Percentiles rank a stretch among this genome's conserved stretches.
phyloP scores from a whole-genome alignment of 2,329 filamentous ascomycete species.

The Colletotrichum sp. region DNA sequence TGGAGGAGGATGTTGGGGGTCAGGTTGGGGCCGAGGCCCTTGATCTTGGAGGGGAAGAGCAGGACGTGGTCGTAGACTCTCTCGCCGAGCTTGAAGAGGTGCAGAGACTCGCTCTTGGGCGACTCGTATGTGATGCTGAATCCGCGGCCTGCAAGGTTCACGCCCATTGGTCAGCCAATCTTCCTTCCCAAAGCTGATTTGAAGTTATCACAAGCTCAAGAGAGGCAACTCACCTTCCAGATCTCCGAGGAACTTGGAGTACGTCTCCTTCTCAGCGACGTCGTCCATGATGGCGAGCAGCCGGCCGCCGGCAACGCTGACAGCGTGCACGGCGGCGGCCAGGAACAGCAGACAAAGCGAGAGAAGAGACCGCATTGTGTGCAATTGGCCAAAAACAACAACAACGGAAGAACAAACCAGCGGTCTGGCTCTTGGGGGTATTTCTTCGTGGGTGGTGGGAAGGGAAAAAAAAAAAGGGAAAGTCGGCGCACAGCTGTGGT shows the following conservation, averaged over 20 bases:
- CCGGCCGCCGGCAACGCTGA: slow-evolving; percentile 82
- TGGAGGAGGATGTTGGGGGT: slow-evolving; percentile 86
- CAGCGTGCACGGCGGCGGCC: slow-evolving; percentile 70
- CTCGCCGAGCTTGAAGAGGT: slow-evolving; percentile 85
- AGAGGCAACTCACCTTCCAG: slow-evolving; percentile 61
- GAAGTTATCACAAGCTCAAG: background rate
- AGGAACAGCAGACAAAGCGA: slow-evolving; percentile 72
- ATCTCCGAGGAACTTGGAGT: slow-evolving; percentile 81
- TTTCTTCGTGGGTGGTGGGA: background rate
- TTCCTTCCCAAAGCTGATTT: background rate
- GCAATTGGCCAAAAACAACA: slow-evolving; percentile 18
- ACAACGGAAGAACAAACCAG: background rate
- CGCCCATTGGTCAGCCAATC: slow-evolving; percentile 26
- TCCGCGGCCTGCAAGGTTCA: slow-evolving; percentile 68
- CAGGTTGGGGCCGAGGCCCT: slow-evolving; percentile 89
- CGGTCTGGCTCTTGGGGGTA: slow-evolving; percentile 10
- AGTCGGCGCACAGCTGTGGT: slow-evolving; percentile 22
- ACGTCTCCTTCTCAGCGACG: slow-evolving; percentile 77
- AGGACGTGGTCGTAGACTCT: slow-evolving; percentile 90
- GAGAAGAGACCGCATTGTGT: slow-evolving; percentile 75
- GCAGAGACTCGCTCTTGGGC: slow-evolving; percentile 77
- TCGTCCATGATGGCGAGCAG: slow-evolving; percentile 89
- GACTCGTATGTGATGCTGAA: slow-evolving; percentile 83
- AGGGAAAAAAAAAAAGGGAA: slow-evolving; percentile 17
- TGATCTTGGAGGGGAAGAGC: slow-evolving; percentile 86